phyloP scores from a whole-genome alignment of 345 rosid genomes.

The Pistacia vera region DNA sequence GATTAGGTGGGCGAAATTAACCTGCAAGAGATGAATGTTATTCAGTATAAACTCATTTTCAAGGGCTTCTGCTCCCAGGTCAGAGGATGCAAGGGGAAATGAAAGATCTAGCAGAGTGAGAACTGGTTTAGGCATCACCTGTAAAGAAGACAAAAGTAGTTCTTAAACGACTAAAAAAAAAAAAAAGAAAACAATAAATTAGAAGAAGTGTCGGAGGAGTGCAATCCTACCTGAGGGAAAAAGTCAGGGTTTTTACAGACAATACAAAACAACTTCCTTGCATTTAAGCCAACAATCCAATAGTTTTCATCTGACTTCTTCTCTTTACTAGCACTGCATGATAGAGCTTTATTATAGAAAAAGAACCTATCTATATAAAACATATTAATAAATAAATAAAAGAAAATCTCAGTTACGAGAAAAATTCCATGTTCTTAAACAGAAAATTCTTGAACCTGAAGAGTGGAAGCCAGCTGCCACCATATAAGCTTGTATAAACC shows the following conservation, averaged over 20 bases:
- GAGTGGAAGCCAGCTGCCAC: slow-evolving; percentile 94
- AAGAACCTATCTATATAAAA: not conserved
- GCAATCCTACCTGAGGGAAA: slow-evolving; percentile 72
- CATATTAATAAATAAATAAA: not conserved
- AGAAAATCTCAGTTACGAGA: slow-evolving; percentile 5
- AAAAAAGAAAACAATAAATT: not conserved
- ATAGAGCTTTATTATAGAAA: slow-evolving; percentile 16
- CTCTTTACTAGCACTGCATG: slow-evolving; percentile 63
- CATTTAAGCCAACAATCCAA: slow-evolving; percentile 86
- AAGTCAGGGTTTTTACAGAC: slow-evolving; percentile 67
- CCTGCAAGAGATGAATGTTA: slow-evolving; percentile 67
- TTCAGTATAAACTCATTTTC: slow-evolving; percentile 90
- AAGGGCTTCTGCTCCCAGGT: slow-evolving; percentile 86
- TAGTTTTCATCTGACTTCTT: slow-evolving; percentile 70
- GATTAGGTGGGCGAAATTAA: slow-evolving; percentile 19
- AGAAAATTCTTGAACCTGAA: slow-evolving; percentile 68
- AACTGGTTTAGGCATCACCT: slow-evolving; percentile 93
- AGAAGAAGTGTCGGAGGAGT: slow-evolving; percentile 9
- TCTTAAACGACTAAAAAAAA: slow-evolving; percentile 6
- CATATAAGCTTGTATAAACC: slow-evolving; percentile 68
- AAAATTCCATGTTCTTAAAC: not conserved
- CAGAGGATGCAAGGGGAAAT: slow-evolving; percentile 88
- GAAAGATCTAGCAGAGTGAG: slow-evolving; percentile 68
- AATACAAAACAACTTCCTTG: slow-evolving; percentile 70
- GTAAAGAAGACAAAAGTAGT: slow-evolving; percentile 24